Evolutionary conservation across 2,329 filamentous ascomycete species (phyloP).

Genomic region (Fusarium begoniae): DNA sequence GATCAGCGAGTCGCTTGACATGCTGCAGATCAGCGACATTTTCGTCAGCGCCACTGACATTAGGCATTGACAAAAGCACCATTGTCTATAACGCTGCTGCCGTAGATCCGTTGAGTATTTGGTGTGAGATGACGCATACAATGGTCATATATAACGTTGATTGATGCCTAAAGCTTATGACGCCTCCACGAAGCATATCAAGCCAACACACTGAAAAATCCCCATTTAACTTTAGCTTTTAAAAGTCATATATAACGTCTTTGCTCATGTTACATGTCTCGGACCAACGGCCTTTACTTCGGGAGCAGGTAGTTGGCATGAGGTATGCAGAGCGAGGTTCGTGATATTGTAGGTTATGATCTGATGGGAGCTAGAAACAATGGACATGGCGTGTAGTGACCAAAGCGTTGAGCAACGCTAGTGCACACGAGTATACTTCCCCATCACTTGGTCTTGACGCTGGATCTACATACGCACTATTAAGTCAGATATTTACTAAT

Average conservation of each 20-base stretch:
- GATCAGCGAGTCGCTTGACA: neutral
- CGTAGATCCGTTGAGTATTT: neutral
- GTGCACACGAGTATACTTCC: rapidly evolving
- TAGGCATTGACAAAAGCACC: too few relatives aligned
- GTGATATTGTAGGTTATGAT: too few relatives aligned
- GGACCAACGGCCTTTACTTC: neutral
- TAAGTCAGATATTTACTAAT: neutral
- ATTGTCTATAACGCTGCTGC: neutral
- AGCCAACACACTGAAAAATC: too few relatives aligned
- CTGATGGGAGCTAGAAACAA: rapidly evolving
- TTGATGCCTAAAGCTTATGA: too few relatives aligned
- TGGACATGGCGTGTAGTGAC: rapidly evolving
- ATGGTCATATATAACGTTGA: neutral
- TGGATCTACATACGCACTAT: neutral
- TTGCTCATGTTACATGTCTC: neutral
- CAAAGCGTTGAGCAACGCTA: rapidly evolving
- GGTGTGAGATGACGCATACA: neutral
- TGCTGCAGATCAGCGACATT: neutral
- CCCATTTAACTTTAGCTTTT: too few relatives aligned
- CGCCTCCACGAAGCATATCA: too few relatives aligned
- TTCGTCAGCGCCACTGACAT: neutral
- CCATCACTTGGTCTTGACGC: rapidly evolving
- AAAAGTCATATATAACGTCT: too few relatives aligned
- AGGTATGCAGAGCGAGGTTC: neutral
- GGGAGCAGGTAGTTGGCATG: neutral